Evolutionary conservation across 345 rosid genomes (phyloP), one percentile per base, ranked within the genome.

Genomic region (Conringia planisiliqua): DNA sequence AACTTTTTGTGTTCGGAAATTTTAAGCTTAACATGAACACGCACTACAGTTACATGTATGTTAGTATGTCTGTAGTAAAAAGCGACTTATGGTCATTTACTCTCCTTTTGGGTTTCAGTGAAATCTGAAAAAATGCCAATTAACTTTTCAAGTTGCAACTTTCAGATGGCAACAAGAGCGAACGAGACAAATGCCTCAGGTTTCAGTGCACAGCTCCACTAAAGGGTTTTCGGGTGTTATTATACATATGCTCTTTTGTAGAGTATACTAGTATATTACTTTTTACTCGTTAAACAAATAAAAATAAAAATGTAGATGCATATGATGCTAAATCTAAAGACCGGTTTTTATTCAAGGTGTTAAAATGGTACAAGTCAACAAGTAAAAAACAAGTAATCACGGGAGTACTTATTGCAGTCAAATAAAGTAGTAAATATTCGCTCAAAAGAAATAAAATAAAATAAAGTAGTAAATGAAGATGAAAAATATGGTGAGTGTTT

Each of bases 21-120:
- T 46, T 47, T 3, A 58, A 46, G 58, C 60, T 26, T 38, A 40
- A 38, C 51, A 71, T 27, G 10, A 17, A 50, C 61, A 55, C 22
- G 20, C 35, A 44, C 48, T 7, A 20, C 9, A 59, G 44, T 52
- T 42, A n/a, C 47, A 64, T 42, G 17, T 10, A 16, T n/a, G 44
- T 48, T 9, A 6, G 30, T 61, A n/a, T n/a, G n/a, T 68, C 26
- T 42, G 47, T 48, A 66, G 27, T 39, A 58, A 47, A 64, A 62
- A 22, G 57, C 33, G 29, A 62, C 52, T 24, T 43, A 35, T 55
- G 62, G 48, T 16, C 26, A 35, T 7, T 7, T 43, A 18, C 58
- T 76, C 65, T 54, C 24, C n/a, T 69, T 76, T 76, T 64, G 75
- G 80, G 71, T 62, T 69, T 76, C 75, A 35, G 71, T 54, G 66